Evolutionary conservation across 2,329 filamentous ascomycete genomes (phyloP).

Genomic region (Paraconiothyrium sp.): DNA sequence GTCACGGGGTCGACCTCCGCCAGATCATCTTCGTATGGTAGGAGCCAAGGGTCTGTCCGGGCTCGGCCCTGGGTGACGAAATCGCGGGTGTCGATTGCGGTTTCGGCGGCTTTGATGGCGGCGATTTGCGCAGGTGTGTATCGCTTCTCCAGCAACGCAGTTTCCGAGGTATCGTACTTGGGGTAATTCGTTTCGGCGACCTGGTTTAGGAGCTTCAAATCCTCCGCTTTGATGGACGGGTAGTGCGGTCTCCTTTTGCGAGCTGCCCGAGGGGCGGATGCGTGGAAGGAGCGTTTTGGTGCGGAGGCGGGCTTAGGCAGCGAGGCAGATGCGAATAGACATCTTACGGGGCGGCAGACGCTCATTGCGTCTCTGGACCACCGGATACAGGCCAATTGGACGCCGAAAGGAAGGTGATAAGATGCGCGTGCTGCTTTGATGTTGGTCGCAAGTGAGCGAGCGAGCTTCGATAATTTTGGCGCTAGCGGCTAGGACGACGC

Average conservation of each 20-base stretch:
- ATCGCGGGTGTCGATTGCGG: constrained; percentile 77
- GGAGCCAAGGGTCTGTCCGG: constrained; percentile 75
- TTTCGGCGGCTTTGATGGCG: constrained; percentile 83
- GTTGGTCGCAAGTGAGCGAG: constrained; percentile 13
- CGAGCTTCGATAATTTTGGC: constrained; percentile 36
- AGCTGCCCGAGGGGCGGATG: constrained; percentile 45
- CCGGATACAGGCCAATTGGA: constrained; percentile 35
- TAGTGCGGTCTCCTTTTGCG: constrained; percentile 53
- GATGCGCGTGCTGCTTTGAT: constrained; percentile 24
- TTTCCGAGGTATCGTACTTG: constrained; percentile 67
- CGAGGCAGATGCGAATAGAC: constrained; percentile 50
- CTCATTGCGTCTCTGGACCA: constrained; percentile 48
- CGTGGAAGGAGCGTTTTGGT: constrained; percentile 54
- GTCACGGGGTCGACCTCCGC: constrained; percentile 78
- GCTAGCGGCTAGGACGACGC: constrained; percentile 33
- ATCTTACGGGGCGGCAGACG: constrained; percentile 53
- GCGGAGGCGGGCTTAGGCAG: constrained; percentile 38
- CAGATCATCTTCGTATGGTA: constrained; percentile 80
- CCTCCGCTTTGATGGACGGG: constrained; percentile 55
- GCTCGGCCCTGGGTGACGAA: constrained; percentile 76
- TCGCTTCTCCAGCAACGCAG: constrained; percentile 63
- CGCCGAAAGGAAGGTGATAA: constrained; percentile 17
- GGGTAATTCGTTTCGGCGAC: constrained; percentile 57
- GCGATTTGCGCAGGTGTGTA: constrained; percentile 85
- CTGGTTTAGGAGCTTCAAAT: constrained; percentile 47